Percentiles rank a stretch among this genome's conserved stretches.
These are phyloP conservation scores for Metschnikowia lachancei DNA, from an alignment of 805 yeast species.

Conservation along the genomic window DNA sequence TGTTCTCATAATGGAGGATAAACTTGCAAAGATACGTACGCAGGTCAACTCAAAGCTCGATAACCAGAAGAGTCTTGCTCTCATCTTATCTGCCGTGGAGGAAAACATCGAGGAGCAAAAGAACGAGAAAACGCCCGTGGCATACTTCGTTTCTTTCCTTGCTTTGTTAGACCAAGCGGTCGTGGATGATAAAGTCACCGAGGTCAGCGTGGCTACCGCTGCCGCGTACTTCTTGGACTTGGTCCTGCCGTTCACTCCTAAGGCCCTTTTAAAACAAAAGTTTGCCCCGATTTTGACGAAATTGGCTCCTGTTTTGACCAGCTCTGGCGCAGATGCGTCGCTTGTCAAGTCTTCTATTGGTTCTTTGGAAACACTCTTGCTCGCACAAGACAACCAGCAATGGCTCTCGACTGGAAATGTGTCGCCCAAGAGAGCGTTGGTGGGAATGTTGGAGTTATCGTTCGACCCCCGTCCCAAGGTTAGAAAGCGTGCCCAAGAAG, in stretches of 20 bases:
- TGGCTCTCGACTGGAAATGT: conserved; percentile 63
- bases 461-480: conserved; percentile 92
- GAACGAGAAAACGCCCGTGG: conserved; percentile 62
- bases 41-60: conserved; percentile 79
- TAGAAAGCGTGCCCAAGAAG: conserved; percentile 90
- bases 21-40: conserved; percentile 61
- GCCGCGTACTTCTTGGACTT: conserved; percentile 80
- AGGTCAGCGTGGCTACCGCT: conserved; percentile 64
- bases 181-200: conserved; percentile 48
- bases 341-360: conserved; percentile 81
- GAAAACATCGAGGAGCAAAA: conserved; percentile 73
- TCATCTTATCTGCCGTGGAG: conserved; percentile 85
- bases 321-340: conserved; percentile 71
- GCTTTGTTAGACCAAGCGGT: conserved; percentile 76
- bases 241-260: conserved; percentile 71
- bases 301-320: conserved; percentile 76
- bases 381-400: conserved; percentile 74
- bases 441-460: conserved; percentile 73
- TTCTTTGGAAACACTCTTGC: conserved; percentile 71
- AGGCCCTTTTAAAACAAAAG: conserved; percentile 63
- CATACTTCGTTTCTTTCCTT: conserved; percentile 82
- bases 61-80: conserved; percentile 81
- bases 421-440: conserved; percentile 79
- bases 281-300: conserved; percentile 75
- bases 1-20: conserved; percentile 55